phyloP scores from a whole-genome alignment of 371 early-diverging fungal genomes.

The Neoconidiobolus thromboides region DNA sequence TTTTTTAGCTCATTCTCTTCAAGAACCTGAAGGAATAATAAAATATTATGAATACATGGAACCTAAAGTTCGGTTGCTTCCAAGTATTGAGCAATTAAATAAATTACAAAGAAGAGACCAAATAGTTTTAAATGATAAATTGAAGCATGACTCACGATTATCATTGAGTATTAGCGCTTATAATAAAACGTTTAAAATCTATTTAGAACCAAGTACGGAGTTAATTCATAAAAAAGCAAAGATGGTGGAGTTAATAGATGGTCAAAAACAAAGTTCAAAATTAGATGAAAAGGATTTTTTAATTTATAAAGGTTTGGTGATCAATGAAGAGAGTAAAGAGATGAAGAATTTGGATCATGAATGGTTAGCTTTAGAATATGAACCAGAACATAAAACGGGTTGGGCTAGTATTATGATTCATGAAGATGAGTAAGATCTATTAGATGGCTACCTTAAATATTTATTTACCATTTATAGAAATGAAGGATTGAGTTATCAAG shows the following conservation, averaged over 20 bases:
- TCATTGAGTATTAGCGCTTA: conserved; percentile 24
- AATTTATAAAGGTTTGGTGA: conserved; percentile 12
- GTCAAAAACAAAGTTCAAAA: conserved; percentile 10
- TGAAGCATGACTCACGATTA: too few species aligned
- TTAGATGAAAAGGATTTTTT: not conserved
- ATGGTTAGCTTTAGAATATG: conserved; percentile 18
- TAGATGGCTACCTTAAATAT: not conserved
- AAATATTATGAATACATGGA: too few species aligned
- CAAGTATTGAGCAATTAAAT: too few species aligned
- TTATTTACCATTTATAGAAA: not conserved
- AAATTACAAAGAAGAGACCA: too few species aligned
- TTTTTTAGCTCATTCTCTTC: too few species aligned
- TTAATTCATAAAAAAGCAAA: conserved; percentile 48
- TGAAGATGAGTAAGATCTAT: conserved; percentile 17
- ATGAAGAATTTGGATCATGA: conserved; percentile 13
- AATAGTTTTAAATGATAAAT: too few species aligned
- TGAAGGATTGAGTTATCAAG: conserved; percentile 23
- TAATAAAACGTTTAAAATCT: conserved; percentile 45
- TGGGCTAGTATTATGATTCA: conserved; percentile 48
- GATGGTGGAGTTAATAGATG: conserved; percentile 12
- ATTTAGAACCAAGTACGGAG: conserved; percentile 50
- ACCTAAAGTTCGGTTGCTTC: too few species aligned
- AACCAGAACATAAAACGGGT: conserved; percentile 18
- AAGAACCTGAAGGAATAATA: too few species aligned
- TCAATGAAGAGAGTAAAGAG: conserved; percentile 8